Evolutionary conservation across 1,139 yeast genomes (phyloP).

Genomic region (Pichia sp.): DNA sequence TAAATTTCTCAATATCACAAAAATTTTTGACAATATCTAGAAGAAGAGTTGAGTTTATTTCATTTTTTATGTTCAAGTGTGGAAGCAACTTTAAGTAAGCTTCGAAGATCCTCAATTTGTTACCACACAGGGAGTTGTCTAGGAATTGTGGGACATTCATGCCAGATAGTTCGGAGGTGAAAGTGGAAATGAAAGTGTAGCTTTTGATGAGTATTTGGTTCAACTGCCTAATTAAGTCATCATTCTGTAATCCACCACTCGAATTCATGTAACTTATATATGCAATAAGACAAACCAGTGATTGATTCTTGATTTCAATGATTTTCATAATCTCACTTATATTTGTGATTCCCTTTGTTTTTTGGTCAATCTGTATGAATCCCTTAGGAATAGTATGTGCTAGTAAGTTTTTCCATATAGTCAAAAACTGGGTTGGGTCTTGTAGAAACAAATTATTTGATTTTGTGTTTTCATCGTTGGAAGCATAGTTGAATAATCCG

Average conservation of each 20-base stretch:
- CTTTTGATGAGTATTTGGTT: conserved; percentile 42
- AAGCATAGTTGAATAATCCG: conserved; percentile 64
- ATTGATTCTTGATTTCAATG: conserved; percentile 44
- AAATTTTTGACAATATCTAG: conserved; percentile 43
- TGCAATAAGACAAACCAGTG: conserved; percentile 43
- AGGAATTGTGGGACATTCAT: conserved; percentile 15
- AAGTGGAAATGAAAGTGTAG: conserved; percentile 32
- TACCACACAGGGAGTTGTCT: conserved; percentile 32
- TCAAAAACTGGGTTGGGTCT: conserved; percentile 55
- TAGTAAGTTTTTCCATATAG: conserved; percentile 78
- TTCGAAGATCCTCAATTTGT: conserved; percentile 42
- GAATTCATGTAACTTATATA: conserved; percentile 35
- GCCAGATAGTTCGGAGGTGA: conserved; percentile 26
- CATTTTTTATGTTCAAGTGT: conserved; percentile 35
- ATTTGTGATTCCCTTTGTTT: conserved; percentile 28
- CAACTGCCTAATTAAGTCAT: conserved; percentile 40
- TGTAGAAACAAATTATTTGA: conserved; percentile 64
- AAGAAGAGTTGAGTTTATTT: conserved; percentile 43
- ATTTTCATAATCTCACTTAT: conserved; percentile 40
- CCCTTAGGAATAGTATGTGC: conserved; percentile 42
- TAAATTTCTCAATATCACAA: conserved; percentile 36
- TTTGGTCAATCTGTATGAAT: conserved; percentile 26
- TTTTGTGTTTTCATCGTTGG: conserved; percentile 37
- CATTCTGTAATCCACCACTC: conserved; percentile 30
- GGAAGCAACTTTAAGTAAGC: conserved; percentile 40